Percentiles rank a stretch among this genome's conserved stretches.
These are phyloP conservation scores for Rhynchosporium secalis DNA, from an alignment of 2,329 filamentous ascomycete genomes.

Conservation along the genomic window DNA sequence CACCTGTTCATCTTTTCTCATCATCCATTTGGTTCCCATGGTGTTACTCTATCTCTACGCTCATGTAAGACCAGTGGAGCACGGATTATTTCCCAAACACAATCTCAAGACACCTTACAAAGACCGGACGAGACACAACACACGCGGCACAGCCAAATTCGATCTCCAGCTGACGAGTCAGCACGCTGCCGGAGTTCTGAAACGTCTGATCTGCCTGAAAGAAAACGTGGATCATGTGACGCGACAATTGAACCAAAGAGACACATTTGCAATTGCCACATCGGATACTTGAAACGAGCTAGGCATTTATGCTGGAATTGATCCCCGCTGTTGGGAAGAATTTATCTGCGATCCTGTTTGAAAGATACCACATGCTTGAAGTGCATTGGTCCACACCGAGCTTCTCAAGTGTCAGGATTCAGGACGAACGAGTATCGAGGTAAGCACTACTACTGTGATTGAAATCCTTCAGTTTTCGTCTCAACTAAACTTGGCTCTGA, in stretches of 20 bases:
- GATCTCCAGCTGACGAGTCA: conserved; percentile 12
- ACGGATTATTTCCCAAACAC: not conserved
- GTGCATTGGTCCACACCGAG: not conserved
- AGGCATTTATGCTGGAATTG: not conserved
- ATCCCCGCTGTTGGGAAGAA: not conserved
- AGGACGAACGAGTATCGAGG: not conserved
- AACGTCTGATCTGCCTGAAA: conserved; percentile 6
- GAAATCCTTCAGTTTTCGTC: not conserved
- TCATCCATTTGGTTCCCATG: no score
- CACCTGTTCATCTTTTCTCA: not conserved
- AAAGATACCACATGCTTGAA: not conserved
- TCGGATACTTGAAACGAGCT: conserved; percentile 1
- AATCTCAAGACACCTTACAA: not conserved
- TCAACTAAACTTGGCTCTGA: not conserved
- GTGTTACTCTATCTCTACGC: no score
- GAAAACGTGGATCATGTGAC: conserved; percentile 6
- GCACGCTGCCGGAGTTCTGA: not conserved
- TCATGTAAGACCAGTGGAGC: not conserved
- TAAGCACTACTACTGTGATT: not conserved
- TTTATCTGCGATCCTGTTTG: not conserved
- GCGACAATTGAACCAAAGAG: not conserved
- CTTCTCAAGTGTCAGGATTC: conserved; percentile 5
- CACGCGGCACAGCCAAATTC: not conserved
- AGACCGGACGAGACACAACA: not conserved
- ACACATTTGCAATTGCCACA: not conserved